Percentiles rank a stretch among this genome's conserved stretches.
These are phyloP conservation scores for Candida piceae DNA, from an alignment of 805 yeast species.

Conservation along the genomic window DNA sequence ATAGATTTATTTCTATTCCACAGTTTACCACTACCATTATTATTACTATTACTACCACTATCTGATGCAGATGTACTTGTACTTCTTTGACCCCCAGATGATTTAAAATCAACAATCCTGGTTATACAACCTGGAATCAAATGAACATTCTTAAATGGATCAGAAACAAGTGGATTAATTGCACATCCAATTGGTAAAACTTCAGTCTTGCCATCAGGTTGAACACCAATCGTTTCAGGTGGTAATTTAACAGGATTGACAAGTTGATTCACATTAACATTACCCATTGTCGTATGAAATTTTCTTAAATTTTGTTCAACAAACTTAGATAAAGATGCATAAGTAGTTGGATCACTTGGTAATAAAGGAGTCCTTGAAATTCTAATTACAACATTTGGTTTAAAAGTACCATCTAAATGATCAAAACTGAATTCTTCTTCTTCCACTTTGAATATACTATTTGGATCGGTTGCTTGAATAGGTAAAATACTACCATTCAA, in stretches of 20 bases:
- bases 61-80: too few relatives aligned
- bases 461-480: constrained; percentile 32
- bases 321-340: constrained; percentile 48
- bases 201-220: constrained; percentile 30
- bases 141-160: constrained; percentile 47
- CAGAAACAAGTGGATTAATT: constrained; percentile 48
- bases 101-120: constrained; percentile 21
- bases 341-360: constrained; percentile 42
- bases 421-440: constrained; percentile 30
- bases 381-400: constrained; percentile 28
- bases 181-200: constrained; percentile 44
- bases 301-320: constrained; percentile 38
- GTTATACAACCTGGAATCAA: constrained; percentile 51
- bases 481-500: constrained; percentile 28
- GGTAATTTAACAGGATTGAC: constrained; percentile 35
- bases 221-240: constrained; percentile 28
- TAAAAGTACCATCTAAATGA: constrained; percentile 28
- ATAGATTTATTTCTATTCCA: constrained; percentile 12
- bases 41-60: too few relatives aligned
- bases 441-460: constrained; percentile 24
- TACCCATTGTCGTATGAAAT: constrained; percentile 32
- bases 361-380: constrained; percentile 34
- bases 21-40: neutral
- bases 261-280: constrained; percentile 33
- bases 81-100: too few relatives aligned